Evolutionary conservation across 441 rosid species (phyloP).

Genomic region (Populus hybrid): DNA sequence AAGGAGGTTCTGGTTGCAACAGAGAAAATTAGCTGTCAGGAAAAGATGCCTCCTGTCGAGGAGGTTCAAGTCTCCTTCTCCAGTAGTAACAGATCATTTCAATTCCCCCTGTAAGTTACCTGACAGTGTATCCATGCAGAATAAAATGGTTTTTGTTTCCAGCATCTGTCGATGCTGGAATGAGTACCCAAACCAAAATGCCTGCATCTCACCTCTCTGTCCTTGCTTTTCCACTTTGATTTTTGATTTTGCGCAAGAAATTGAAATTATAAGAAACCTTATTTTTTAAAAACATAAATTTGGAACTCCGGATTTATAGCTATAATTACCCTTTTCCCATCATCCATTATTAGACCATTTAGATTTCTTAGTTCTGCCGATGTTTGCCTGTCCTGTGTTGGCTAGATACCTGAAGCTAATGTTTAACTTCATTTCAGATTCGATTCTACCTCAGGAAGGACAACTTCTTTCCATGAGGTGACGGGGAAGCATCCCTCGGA

Average conservation of each 20-base stretch:
- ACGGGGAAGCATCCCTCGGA: conserved; percentile 15
- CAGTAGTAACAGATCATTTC: conserved; percentile 60
- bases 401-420: not conserved
- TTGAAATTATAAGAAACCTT: not conserved
- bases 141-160: too few species aligned
- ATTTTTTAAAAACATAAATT: not conserved
- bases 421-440: conserved; percentile 21
- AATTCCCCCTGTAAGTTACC: conserved; percentile 64
- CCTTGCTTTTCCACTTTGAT: not conserved
- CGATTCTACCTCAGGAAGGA: conserved; percentile 7
- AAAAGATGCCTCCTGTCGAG: conserved; percentile 18
- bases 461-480: conserved; percentile 5
- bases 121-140: not conserved
- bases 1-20: not conserved
- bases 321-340: not conserved
- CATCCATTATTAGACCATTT: not conserved
- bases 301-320: not conserved
- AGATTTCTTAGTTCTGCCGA: not conserved
- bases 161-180: not conserved
- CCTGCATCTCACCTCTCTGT: too few species aligned
- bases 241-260: not conserved
- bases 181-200: not conserved
- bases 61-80: conserved; percentile 26
- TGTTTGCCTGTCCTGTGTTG: not conserved
- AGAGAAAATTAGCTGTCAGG: conserved; percentile 4